Conservation (phyloP, 2,329 filamentous ascomycete species). For the Neofusicoccum cordaticola region DNA sequence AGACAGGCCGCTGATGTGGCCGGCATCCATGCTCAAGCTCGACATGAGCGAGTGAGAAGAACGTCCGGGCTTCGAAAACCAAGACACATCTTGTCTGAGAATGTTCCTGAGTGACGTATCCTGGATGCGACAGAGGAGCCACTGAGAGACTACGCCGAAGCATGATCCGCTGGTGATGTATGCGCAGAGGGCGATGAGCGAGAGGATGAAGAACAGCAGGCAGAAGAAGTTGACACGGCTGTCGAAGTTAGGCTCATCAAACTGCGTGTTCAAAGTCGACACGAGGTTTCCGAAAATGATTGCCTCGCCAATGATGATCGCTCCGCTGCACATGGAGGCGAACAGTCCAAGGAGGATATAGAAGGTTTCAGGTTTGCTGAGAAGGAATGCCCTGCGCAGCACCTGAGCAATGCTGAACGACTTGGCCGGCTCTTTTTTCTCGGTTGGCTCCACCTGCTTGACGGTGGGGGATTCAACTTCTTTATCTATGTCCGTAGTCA, state of each 20-base stretch:
- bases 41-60: constrained; percentile 46
- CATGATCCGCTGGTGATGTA: constrained; percentile 45
- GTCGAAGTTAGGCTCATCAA: constrained; percentile 28
- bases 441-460: background rate
- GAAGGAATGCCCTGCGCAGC: constrained; percentile 23
- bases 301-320: constrained; percentile 58
- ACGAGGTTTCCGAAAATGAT: constrained; percentile 56
- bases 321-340: constrained; percentile 47
- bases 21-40: constrained; percentile 48
- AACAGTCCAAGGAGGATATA: constrained; percentile 42
- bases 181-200: constrained; percentile 47
- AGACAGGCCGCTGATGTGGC: constrained; percentile 47
- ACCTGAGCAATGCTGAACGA: constrained; percentile 22
- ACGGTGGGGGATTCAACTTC: background rate
- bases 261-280: constrained; percentile 49
- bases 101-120: constrained; percentile 50
- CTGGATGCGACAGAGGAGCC: constrained; percentile 44
- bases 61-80: constrained; percentile 45
- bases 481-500: constrained; percentile 7
- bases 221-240: constrained; percentile 42
- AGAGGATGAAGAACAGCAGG: constrained; percentile 54
- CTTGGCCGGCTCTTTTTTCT: background rate
- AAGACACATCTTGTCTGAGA: constrained; percentile 55
- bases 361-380: constrained; percentile 38
- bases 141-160: constrained; percentile 49